Percentiles rank a stretch among this genome's conserved stretches.
These are phyloP conservation scores for Aspergillus chevalieri DNA, from an alignment of 2,329 filamentous ascomycete genomes.

Conservation along the genomic window DNA sequence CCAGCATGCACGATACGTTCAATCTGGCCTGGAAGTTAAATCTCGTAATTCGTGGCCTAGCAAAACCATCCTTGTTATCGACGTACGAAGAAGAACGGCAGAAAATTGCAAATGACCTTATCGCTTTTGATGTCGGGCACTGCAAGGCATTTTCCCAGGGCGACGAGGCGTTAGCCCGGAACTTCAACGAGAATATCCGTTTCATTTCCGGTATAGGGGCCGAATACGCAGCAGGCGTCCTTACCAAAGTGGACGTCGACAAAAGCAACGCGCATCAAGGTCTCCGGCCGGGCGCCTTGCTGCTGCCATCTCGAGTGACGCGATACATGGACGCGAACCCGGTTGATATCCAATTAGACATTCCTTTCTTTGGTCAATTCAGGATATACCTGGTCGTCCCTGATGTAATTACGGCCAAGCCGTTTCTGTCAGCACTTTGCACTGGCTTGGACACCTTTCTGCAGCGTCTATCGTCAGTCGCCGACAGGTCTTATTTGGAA, in stretches of 20 bases:
- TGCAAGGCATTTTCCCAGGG: constrained; percentile 52
- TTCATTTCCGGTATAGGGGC: constrained; percentile 70
- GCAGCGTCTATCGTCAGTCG: constrained; percentile 53
- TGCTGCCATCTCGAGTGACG: constrained; percentile 64
- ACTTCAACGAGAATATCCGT: constrained; percentile 64
- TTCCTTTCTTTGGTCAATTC: constrained; percentile 72
- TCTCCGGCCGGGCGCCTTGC: constrained; percentile 39
- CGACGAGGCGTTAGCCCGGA: constrained; percentile 59
- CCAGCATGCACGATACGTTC: constrained; percentile 32
- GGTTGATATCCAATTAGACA: constrained; percentile 69
- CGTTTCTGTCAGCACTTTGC: constrained; percentile 58
- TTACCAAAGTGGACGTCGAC: constrained; percentile 50
- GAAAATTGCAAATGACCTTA: constrained; percentile 26
- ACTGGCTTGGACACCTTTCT: constrained; percentile 52
- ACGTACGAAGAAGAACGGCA: constrained; percentile 28
- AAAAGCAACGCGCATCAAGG: constrained; percentile 21
- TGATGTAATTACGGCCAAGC: constrained; percentile 50
- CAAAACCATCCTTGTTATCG: constrained; percentile 15
- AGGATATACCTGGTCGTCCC: constrained; percentile 66
- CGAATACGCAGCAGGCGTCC: constrained; percentile 58
- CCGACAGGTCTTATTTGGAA: constrained; percentile 56
- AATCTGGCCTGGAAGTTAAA: constrained; percentile 34
- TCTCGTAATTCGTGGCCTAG: constrained; percentile 19
- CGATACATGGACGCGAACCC: constrained; percentile 73
- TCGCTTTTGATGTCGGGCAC: constrained; percentile 36